Percentiles rank a stretch among this genome's conserved stretches.
Conservation (phyloP, 2,329 filamentous ascomycete genomes). For the Cladosporium halotolerans region DNA sequence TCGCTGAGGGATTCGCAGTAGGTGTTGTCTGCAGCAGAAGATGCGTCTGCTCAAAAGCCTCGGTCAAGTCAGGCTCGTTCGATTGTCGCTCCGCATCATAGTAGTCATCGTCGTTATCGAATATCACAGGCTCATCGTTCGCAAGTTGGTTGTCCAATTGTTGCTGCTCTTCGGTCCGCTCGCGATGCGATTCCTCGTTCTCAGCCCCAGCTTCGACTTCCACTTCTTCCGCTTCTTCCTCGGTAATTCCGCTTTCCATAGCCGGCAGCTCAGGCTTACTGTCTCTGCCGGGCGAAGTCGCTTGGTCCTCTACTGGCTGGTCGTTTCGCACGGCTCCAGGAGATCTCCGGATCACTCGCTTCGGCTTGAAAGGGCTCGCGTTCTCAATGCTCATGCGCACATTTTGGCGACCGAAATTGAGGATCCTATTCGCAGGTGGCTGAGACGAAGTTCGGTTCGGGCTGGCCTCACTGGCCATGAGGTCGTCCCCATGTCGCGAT, state of each 20-base stretch:
- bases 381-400: slow-evolving; percentile 26
- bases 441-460: slow-evolving; percentile 14
- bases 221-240: slow-evolving; percentile 7
- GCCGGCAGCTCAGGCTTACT: slow-evolving; percentile 11
- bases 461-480: slow-evolving; percentile 3
- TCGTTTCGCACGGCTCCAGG: slow-evolving; percentile 17
- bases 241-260: background rate
- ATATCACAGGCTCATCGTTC: slow-evolving; percentile 12
- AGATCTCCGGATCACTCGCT: slow-evolving; percentile 23
- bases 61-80: slow-evolving; percentile 1
- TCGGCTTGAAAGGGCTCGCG: slow-evolving; percentile 29
- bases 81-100: background rate
- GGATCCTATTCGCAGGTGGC: slow-evolving; percentile 25
- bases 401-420: slow-evolving; percentile 27
- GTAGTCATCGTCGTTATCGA: slow-evolving; percentile 14
- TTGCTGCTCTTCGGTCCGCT: background rate
- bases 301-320: background rate
- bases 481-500: slow-evolving; percentile 34
- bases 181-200: background rate
- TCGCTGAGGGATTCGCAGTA: background rate
- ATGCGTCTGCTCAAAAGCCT: slow-evolving; percentile 1
- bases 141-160: background rate
- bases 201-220: slow-evolving; percentile 6
- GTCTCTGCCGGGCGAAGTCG: slow-evolving; percentile 1
- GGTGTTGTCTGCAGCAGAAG: background rate